Percentiles rank a stretch among this genome's conserved stretches.
Conservation (phyloP, 1,284 basidiomycete genomes). For the Heterobasidion annosum region DNA sequence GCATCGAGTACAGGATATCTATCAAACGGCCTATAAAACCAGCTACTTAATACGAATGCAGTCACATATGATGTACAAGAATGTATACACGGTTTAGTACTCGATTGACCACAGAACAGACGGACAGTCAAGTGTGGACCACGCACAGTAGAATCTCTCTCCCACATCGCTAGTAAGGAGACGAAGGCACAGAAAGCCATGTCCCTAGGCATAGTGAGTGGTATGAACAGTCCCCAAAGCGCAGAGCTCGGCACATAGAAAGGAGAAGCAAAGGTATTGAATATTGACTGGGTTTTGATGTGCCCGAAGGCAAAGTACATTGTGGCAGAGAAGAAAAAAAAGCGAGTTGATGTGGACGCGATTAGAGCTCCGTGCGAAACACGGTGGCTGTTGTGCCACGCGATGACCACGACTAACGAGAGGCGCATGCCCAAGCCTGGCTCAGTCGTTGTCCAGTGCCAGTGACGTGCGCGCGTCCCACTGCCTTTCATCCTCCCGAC, state of each 20-base stretch:
- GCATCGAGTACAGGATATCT: too few relatives aligned
- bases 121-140: slow-evolving; percentile 67
- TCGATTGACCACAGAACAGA: slow-evolving; percentile 48
- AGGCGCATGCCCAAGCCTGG: not conserved
- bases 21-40: not conserved
- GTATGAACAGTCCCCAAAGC: slow-evolving; percentile 14
- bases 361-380: not conserved
- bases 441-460: not conserved
- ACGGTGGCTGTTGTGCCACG: not conserved
- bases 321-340: too few relatives aligned
- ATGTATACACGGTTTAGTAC: slow-evolving; percentile 64
- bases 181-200: slow-evolving; percentile 60
- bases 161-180: slow-evolving; percentile 62
- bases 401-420: not conserved
- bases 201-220: slow-evolving; percentile 65
- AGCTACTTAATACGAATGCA: not conserved
- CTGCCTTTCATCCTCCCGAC: not conserved
- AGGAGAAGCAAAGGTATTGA: not conserved
- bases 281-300: not conserved
- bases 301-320: not conserved
- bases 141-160: slow-evolving; percentile 33
- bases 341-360: not conserved
- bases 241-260: slow-evolving; percentile 6
- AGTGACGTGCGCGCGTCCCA: not conserved
- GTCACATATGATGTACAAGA: slow-evolving; percentile 3